These are phyloP conservation scores for Aspergillus cejpii DNA, from an alignment of 2,329 filamentous ascomycete genomes.

Conservation along the genomic window DNA sequence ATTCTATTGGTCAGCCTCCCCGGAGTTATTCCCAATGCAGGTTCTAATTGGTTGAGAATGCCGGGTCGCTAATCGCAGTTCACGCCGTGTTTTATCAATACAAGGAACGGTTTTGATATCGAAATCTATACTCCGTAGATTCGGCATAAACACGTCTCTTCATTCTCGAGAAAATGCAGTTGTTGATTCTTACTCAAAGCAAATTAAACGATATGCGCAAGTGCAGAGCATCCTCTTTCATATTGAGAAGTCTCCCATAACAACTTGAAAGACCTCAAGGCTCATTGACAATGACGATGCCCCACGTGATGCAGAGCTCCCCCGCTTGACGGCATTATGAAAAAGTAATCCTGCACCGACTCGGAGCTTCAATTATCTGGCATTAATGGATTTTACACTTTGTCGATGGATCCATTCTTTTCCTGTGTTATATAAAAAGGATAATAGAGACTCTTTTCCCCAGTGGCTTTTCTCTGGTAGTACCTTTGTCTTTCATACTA, in stretches of 20 bases:
- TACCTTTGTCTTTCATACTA: background rate
- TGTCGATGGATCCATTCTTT: background rate
- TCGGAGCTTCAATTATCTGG: background rate
- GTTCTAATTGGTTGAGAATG: background rate
- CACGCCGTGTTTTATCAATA: constrained; percentile 5
- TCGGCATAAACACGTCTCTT: too few species aligned
- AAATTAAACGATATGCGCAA: background rate
- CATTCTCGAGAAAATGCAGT: too few species aligned
- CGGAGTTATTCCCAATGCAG: background rate
- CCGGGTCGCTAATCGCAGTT: constrained; percentile 3
- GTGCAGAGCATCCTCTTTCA: background rate
- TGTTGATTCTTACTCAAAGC: too few species aligned
- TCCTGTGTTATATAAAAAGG: background rate
- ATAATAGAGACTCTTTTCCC: background rate
- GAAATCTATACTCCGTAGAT: background rate
- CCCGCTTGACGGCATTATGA: constrained; percentile 4
- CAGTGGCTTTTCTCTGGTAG: background rate
- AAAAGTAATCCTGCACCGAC: background rate
- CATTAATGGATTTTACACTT: background rate
- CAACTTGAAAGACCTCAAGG: too few species aligned
- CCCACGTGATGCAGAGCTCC: constrained; percentile 15
- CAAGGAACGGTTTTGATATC: background rate
- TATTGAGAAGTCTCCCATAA: too few species aligned
- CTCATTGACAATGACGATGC: constrained; percentile 8
- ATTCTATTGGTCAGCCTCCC: constrained; percentile 2